These are phyloP conservation scores for Thelonectria blattea DNA, from an alignment of 2,329 filamentous ascomycete genomes.

Conservation along the genomic window DNA sequence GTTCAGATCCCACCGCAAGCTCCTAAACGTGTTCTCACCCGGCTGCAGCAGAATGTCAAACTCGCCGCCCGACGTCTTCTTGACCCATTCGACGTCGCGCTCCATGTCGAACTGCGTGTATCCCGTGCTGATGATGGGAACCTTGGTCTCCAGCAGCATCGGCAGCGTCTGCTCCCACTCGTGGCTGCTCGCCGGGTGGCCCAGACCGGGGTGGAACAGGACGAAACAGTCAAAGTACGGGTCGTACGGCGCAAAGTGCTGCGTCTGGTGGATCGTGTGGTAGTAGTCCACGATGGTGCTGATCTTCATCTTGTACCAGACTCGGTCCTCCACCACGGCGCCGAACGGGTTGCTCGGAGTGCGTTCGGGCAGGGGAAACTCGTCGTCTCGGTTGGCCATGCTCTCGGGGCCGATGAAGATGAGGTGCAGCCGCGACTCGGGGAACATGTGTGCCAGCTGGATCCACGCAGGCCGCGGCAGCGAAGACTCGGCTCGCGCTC, in stretches of 20 bases:
- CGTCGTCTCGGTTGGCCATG: constrained; percentile 91
- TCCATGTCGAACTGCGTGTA: constrained; percentile 97
- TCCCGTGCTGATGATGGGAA: constrained; percentile 91
- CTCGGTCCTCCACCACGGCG: constrained; percentile 88
- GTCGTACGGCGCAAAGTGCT: constrained; percentile 91
- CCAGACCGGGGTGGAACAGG: constrained; percentile 94
- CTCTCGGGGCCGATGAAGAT: constrained; percentile 96
- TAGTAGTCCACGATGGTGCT: constrained; percentile 98
- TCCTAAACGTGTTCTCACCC: constrained; percentile 92
- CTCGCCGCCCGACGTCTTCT: constrained; percentile 84
- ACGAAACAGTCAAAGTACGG: constrained; percentile 99
- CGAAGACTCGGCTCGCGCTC: constrained; percentile 95
- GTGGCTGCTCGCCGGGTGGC: constrained; percentile 89
- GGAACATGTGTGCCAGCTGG: constrained; percentile 93
- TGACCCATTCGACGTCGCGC: constrained; percentile 88
- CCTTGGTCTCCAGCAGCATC: constrained; percentile 90
- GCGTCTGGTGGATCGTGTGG: constrained; percentile 91
- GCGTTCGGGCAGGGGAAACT: constrained; percentile 88
- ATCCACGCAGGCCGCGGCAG: constrained; percentile 93
- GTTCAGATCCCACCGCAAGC: constrained; percentile 95
- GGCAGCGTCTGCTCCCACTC: constrained; percentile 95
- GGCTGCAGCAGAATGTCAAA: constrained; percentile 92
- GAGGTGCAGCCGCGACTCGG: constrained; percentile 86
- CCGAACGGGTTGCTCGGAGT: constrained; percentile 90
- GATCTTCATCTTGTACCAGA: constrained; percentile 91